phyloP scores from a whole-genome alignment of 2,329 filamentous ascomycete species.

The Verticillium longisporum region DNA sequence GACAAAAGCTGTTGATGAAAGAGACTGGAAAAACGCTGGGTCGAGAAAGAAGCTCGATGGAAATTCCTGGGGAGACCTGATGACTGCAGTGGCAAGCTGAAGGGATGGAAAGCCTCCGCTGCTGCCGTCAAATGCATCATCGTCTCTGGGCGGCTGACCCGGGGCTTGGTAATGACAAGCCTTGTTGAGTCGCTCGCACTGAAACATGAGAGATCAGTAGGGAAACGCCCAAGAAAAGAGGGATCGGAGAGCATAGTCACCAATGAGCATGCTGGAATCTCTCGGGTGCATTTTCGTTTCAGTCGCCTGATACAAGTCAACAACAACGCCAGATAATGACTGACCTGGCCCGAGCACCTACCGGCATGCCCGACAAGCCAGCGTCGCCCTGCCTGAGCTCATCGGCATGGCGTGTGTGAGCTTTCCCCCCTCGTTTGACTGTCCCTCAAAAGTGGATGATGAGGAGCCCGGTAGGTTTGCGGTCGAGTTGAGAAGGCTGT shows the following conservation, averaged over 20 bases:
- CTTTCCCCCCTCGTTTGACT: background rate
- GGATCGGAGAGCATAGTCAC: slow-evolving; percentile 1
- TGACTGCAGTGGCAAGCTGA: background rate
- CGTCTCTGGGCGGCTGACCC: background rate
- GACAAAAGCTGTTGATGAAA: too few relatives aligned
- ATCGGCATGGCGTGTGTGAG: background rate
- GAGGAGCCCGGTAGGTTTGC: too few relatives aligned
- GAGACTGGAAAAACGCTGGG: too few relatives aligned
- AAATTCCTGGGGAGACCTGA: background rate
- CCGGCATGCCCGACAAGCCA: background rate
- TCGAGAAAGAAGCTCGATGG: too few relatives aligned
- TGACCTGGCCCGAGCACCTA: background rate
- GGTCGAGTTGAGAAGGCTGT: too few relatives aligned
- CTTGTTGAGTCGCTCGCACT: slow-evolving; percentile 5
- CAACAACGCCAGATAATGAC: background rate
- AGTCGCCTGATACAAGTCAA: slow-evolving; percentile 8
- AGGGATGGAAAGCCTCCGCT: background rate
- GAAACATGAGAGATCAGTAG: background rate
- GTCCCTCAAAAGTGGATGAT: too few relatives aligned
- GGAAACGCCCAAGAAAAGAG: background rate
- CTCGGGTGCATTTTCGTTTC: slow-evolving; percentile 12
- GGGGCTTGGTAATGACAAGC: slow-evolving; percentile 1
- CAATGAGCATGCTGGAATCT: slow-evolving; percentile 12
- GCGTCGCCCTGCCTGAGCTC: background rate
- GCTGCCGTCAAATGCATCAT: background rate